phyloP scores from a whole-genome alignment of 2,329 filamentous ascomycete genomes.

The Arthrocladium fulminans region DNA sequence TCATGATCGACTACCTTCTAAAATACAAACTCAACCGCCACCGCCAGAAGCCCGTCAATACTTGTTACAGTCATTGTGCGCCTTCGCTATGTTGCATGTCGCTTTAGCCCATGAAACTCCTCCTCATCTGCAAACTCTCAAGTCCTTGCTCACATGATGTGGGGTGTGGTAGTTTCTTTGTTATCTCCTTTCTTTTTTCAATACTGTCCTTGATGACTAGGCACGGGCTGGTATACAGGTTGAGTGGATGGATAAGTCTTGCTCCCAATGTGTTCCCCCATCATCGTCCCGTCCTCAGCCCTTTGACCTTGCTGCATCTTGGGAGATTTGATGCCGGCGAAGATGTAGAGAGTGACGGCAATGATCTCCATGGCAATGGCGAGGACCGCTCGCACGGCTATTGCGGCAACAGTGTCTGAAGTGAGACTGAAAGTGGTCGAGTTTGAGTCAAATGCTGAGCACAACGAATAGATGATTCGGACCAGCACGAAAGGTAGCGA shows the following conservation, averaged over 20 bases:
- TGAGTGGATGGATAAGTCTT: no score
- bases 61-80: not conserved
- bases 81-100: not conserved
- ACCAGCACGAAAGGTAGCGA: conserved; percentile 44
- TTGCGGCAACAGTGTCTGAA: conserved; percentile 26
- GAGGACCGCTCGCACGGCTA: conserved; percentile 39
- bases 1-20: no score
- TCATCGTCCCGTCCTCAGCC: not conserved
- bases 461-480: conserved; percentile 41
- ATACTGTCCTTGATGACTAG: not conserved
- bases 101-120: no score
- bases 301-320: not conserved
- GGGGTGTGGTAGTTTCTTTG: no score
- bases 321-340: conserved; percentile 23
- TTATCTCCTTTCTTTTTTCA: no score
- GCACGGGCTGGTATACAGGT: not conserved
- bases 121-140: not conserved
- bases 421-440: conserved; percentile 36
- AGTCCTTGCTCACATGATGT: not conserved
- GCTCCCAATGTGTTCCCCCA: no score
- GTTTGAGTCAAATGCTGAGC: conserved; percentile 36
- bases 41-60: no score
- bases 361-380: conserved; percentile 44
- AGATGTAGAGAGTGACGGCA: conserved; percentile 36
- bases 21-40: no score